Evolutionary conservation across 140 eudicot genomes (phyloP), one percentile per base, ranked within the genome.

Genomic region (Flaveria floridana): DNA sequence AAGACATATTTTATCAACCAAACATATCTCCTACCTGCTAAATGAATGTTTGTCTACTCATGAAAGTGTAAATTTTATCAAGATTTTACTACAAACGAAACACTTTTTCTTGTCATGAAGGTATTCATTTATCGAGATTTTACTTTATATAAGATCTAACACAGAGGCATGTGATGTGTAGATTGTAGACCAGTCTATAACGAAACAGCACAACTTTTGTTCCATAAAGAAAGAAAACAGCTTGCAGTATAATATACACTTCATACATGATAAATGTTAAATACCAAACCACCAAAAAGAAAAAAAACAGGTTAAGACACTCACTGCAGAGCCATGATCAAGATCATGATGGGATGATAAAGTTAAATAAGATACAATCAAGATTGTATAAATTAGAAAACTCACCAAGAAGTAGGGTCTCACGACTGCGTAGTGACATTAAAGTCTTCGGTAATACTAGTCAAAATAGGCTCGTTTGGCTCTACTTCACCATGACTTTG

Each of bases 211-310:
- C n/a, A 81, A 80, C 77, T 44, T 76, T 77, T 75, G 51, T 28
- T 65, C 70, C 79, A 75, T 74, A 75, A 65, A 69, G 73, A 79
- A 67, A 42, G 44, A 39, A 34, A 69, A 78, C 78, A 86, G 72
- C 56, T 86, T 87, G 86, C 81, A 67, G 61, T 80, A 69, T 81
- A 81, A 84, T 81, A 82, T 90, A 87, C 91, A 84, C 69, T 83
- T 87, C 80, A 73, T 77, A 78, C 84, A 86, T 68, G 21, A 82
- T 80, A 79, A 78, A 67, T 83, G 79, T 53, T 80, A 79, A 78
- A 67, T 83, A 81, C 65, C 83, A 73, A 83, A 74, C 41, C 81
- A 81, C 84, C 72, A 44, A 14, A 46, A 68, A 42, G 9, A 13
- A 72, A 62, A 21, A 65, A 13, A 72, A 48, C 61, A 78, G 79